Evolutionary conservation across 345 rosid species (phyloP), one percentile per base, ranked within the genome.

Genomic region (Linum tenue): DNA sequence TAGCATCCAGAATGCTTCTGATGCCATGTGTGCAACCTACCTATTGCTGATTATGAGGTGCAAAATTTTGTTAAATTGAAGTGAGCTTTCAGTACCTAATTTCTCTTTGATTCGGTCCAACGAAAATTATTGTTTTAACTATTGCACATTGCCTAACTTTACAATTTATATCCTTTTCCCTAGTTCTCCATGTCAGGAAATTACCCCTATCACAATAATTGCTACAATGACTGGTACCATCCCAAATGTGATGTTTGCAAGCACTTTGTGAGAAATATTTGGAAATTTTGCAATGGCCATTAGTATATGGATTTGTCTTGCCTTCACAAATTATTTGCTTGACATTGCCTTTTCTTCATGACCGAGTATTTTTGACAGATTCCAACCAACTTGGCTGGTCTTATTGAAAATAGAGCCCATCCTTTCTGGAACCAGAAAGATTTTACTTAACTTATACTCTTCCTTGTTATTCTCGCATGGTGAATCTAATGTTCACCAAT

Each of bases 401-500:
- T 74, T 48, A 74, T 74, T 66, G 78, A 74, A 66, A 69, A 74
- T 63, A 74, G 78, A 64, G 74, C 78, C 3, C 73, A 70, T 70
- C 78, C 78, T 14, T 74, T 74, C 51, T 74, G 78, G 78, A 63
- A 39, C 39, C 78, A 74, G 71, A 74, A 74, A 66, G 69, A 74
- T 67, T 74, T 97, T 72, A 96, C 96, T 65, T 84, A 90, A 0
- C 99, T 91, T 62, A 97, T 87, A 73, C 83, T 57, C 56, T 16
- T 51, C 41, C 58, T 39, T 37, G 7, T 48, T 48, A 8, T 9
- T 48, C 12, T 48, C 53, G 8, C 9, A 15, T 48, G 0, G 9
- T 8, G 14, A 41, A 58, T n/a, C 1, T 5, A 35, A 22, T 42
- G 4, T 41, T 37, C 11, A 62, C 7, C n/a, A n/a, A n/a, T n/a